phyloP scores from a whole-genome alignment of 768 basidiomycete species.

The Porpolomopsis calyptriformis region DNA sequence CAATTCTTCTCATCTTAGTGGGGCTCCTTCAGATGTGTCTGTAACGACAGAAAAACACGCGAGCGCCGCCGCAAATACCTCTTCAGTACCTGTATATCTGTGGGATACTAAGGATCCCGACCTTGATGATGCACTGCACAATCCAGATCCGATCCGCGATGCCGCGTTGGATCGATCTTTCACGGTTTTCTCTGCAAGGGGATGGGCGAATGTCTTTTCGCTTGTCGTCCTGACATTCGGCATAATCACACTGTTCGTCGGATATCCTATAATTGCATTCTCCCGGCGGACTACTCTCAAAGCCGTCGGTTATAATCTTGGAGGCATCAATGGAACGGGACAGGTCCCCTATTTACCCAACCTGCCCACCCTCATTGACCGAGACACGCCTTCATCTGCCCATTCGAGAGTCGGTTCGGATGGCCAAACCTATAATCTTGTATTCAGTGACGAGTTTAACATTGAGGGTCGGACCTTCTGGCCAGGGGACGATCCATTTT shows the following conservation, averaged over 20 bases:
- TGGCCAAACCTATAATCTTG: constrained; percentile 68
- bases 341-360: constrained; percentile 73
- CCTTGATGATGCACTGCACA: constrained; percentile 83
- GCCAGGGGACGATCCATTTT: constrained; percentile 72
- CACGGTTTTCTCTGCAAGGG: constrained; percentile 69
- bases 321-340: constrained; percentile 77
- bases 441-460: constrained; percentile 76
- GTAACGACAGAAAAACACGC: constrained; percentile 23
- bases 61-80: constrained; percentile 32
- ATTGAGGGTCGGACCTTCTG: constrained; percentile 53
- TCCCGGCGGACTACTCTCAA: constrained; percentile 25
- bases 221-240: constrained; percentile 58
- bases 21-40: constrained; percentile 32
- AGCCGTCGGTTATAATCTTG: constrained; percentile 68
- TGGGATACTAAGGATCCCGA: constrained; percentile 77
- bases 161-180: constrained; percentile 49
- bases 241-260: constrained; percentile 73
- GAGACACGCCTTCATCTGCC: constrained; percentile 54
- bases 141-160: constrained; percentile 70
- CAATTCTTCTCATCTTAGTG: constrained; percentile 45
- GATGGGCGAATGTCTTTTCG: constrained; percentile 71
- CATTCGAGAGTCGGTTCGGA: constrained; percentile 56
- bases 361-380: constrained; percentile 64
- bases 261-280: constrained; percentile 73
- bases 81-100: constrained; percentile 57